Evolutionary conservation across 352 stramenopile genomes (phyloP).

Genomic region (Discostella stelligera): DNA sequence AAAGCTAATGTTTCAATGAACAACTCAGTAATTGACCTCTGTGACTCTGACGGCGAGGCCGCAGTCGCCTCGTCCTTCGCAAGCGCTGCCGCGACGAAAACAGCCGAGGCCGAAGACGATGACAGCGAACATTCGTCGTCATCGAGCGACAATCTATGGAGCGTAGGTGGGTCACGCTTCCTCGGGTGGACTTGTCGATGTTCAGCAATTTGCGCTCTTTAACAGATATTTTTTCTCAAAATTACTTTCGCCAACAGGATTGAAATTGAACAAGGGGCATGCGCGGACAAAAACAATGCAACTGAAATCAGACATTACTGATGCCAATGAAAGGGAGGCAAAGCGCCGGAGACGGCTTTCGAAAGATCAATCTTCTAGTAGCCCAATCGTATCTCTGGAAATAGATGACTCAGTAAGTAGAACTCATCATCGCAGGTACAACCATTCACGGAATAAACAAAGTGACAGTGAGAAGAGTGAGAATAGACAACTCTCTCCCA

Average conservation of each 20-base stretch:
- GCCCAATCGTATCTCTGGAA: conserved; percentile 17
- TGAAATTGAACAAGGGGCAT: background rate
- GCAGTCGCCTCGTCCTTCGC: background rate
- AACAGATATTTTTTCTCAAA: too few relatives aligned
- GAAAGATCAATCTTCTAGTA: background rate
- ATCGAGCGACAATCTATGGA: conserved; percentile 27
- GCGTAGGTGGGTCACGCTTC: background rate
- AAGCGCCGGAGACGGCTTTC: background rate
- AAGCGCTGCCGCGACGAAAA: background rate
- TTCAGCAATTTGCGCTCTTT: too few relatives aligned
- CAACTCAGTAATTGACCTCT: conserved; percentile 19
- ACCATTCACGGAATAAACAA: conserved; percentile 1
- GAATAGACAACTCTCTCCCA: background rate
- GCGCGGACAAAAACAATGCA: background rate
- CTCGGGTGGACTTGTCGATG: background rate
- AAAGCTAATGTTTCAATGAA: conserved; percentile 6
- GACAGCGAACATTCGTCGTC: conserved; percentile 15
- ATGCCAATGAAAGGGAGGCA: conserved; percentile 3
- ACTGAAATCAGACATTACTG: conserved; percentile 3
- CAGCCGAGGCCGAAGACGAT: background rate
- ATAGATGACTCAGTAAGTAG: conserved; percentile 4
- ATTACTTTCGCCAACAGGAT: background rate
- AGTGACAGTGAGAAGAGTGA: background rate
- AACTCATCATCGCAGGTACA: background rate
- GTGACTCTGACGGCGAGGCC: conserved; percentile 13